Conservation (phyloP, 1,284 basidiomycete species). For the Vanrija sp. region DNA sequence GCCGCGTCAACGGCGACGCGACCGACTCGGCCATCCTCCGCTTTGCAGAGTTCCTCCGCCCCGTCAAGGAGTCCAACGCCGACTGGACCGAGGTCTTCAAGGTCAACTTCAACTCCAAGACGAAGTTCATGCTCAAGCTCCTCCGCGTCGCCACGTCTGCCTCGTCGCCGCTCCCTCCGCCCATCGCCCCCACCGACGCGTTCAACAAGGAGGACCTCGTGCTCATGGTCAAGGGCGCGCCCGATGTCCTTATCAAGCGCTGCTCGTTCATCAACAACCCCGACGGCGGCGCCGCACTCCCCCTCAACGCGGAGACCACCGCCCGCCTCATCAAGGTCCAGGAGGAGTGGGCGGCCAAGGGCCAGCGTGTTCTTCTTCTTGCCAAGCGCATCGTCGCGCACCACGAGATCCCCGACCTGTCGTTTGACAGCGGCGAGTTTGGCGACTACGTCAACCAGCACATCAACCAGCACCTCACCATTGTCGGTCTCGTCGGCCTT, state of each 20-base stretch:
- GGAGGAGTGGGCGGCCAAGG: slow-evolving; percentile 56
- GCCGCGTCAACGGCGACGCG: slow-evolving; percentile 60
- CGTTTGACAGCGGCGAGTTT: slow-evolving; percentile 49
- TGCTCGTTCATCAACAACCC: slow-evolving; percentile 51
- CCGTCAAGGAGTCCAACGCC: slow-evolving; percentile 34
- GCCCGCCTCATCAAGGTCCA: slow-evolving; percentile 50
- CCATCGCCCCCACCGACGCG: slow-evolving; percentile 9
- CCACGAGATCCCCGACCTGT: slow-evolving; percentile 11
- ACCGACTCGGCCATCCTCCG: slow-evolving; percentile 62
- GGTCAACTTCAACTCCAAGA: slow-evolving; percentile 61
- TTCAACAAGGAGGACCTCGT: slow-evolving; percentile 33
- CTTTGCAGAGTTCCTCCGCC: slow-evolving; percentile 55
- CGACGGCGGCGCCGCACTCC: slow-evolving; percentile 45
- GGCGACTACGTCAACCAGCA: slow-evolving; percentile 35
- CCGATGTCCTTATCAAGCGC: slow-evolving; percentile 57
- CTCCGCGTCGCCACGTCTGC: slow-evolving; percentile 4
- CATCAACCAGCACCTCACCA: slow-evolving; percentile 52
- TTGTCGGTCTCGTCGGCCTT: slow-evolving; percentile 63
- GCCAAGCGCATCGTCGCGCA: slow-evolving; percentile 45
- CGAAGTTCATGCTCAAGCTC: slow-evolving; percentile 63
- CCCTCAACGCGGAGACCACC: slow-evolving; percentile 41
- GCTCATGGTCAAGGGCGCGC: slow-evolving; percentile 59
- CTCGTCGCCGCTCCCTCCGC: not conserved
- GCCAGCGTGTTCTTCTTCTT: slow-evolving; percentile 60
- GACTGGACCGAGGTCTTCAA: slow-evolving; percentile 50